phyloP scores from a whole-genome alignment of 148 eudicot species.

The Fagopyrum tataricum region DNA sequence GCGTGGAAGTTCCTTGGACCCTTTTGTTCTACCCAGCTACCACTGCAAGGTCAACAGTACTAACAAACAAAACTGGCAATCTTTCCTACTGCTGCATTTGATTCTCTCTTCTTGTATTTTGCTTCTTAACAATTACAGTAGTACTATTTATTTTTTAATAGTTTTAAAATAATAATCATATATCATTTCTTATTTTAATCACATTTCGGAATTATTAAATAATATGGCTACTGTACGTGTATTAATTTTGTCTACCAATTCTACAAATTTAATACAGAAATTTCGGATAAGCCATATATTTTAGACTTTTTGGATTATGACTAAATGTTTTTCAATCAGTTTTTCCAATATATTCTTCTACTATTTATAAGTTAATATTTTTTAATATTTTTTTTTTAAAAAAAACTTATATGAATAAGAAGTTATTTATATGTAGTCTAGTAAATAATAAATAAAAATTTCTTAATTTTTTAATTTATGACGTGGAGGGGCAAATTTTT shows the following conservation, averaged over 20 bases:
- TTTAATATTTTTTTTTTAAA: too few species aligned
- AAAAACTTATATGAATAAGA: too few species aligned
- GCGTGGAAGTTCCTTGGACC: background rate
- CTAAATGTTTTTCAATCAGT: too few species aligned
- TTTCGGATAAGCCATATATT: background rate
- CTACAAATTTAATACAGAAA: background rate
- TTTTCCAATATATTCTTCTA: too few species aligned
- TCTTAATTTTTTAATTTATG: too few species aligned
- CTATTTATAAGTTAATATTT: too few species aligned
- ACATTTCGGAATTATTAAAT: background rate
- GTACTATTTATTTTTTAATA: background rate
- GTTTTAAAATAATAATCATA: too few species aligned
- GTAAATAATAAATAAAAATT: too few species aligned
- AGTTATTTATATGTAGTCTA: too few species aligned
- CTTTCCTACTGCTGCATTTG: background rate
- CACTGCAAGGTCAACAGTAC: conserved; percentile 8
- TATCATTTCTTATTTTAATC: background rate
- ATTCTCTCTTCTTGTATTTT: background rate
- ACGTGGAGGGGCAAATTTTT: too few species aligned
- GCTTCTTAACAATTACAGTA: background rate
- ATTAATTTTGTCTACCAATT: background rate
- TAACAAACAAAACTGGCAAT: background rate
- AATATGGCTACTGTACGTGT: background rate
- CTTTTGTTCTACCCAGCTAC: background rate
- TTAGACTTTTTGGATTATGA: too few species aligned